These are phyloP conservation scores for Boletus insuetus DNA, from an alignment of 768 basidiomycete genomes.

Conservation along the genomic window DNA sequence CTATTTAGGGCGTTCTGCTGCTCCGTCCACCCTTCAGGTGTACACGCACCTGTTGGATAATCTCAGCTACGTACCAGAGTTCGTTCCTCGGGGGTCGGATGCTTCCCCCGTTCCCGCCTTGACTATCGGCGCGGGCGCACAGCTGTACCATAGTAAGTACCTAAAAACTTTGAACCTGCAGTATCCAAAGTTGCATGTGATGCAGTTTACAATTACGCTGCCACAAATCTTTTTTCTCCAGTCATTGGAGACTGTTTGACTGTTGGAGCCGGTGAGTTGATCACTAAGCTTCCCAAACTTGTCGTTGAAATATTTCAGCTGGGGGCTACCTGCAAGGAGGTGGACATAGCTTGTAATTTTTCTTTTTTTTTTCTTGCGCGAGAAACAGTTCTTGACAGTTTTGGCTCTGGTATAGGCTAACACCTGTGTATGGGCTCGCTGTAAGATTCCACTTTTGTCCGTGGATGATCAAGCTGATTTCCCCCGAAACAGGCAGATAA, in stretches of 20 bases:
- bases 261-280: conserved; percentile 15
- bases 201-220: conserved; percentile 18
- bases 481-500: conserved; percentile 39
- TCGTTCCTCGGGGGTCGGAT: conserved; percentile 18
- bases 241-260: conserved; percentile 23
- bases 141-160: conserved; percentile 11
- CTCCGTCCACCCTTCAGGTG: conserved; percentile 25
- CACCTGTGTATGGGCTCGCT: conserved; percentile 45
- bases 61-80: conserved; percentile 14
- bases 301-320: conserved; percentile 18
- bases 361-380: neutral
- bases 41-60: conserved; percentile 15
- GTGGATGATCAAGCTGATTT: neutral
- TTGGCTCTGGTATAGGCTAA: conserved; percentile 17
- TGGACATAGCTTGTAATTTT: conserved; percentile 37
- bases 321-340: conserved; percentile 52
- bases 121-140: conserved; percentile 18
- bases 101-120: conserved; percentile 17
- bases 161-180: neutral
- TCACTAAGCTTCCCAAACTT: neutral
- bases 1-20: conserved; percentile 20
- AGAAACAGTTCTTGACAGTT: neutral
- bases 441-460: neutral
- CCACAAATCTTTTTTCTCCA: conserved; percentile 9
- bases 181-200: neutral